These are phyloP conservation scores for Clavispora phyllophila DNA, from an alignment of 805 yeast genomes.

Conservation along the genomic window DNA sequence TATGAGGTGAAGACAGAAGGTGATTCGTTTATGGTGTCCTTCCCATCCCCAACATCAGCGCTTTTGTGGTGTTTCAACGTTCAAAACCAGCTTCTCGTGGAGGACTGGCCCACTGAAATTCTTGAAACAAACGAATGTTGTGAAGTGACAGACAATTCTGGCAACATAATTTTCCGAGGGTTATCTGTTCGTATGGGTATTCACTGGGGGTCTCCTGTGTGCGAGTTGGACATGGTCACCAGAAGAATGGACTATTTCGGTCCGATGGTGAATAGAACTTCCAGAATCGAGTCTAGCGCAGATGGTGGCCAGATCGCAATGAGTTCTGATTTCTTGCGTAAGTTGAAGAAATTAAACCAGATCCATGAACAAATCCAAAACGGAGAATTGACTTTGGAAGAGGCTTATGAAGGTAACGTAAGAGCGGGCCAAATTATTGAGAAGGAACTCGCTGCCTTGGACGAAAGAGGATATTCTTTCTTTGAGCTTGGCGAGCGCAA, in stretches of 20 bases:
- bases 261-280: conserved; percentile 95
- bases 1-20: conserved; percentile 99
- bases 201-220: conserved; percentile 97
- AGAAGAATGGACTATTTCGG: conserved; percentile 98
- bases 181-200: conserved; percentile 96
- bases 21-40: conserved; percentile 97
- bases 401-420: conserved; percentile 42
- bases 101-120: conserved; percentile 96
- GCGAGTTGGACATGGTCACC: conserved; percentile 91
- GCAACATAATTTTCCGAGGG: conserved; percentile 70
- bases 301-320: conserved; percentile 97
- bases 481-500: conserved; percentile 79
- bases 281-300: conserved; percentile 90
- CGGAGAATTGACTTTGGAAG: conserved; percentile 23
- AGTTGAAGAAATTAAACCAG: conserved; percentile 53
- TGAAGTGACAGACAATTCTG: conserved; percentile 62
- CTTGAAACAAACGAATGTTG: conserved; percentile 80
- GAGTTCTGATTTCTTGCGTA: conserved; percentile 75
- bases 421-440: conserved; percentile 56
- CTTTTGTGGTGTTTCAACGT: conserved; percentile 92
- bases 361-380: conserved; percentile 38
- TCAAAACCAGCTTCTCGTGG: conserved; percentile 72
- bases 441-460: conserved; percentile 58
- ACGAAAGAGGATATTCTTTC: conserved; percentile 63
- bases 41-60: conserved; percentile 88